A percentile compares a stretch with the other conserved stretches of the same genome.
phyloP scores from a whole-genome alignment of 148 eudicot genomes.

The Amaranthus hypochondriacus region DNA sequence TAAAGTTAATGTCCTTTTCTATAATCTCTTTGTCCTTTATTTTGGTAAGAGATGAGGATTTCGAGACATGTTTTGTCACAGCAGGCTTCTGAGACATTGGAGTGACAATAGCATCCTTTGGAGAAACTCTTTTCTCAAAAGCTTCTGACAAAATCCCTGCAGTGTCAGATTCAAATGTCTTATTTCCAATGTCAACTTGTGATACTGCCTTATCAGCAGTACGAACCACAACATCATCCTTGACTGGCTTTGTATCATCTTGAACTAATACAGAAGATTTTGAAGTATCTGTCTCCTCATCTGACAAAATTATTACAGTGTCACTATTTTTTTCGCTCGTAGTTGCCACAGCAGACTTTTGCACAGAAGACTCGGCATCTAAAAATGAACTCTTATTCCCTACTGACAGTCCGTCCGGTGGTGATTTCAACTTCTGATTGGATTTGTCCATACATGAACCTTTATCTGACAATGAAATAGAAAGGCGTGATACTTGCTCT shows the following conservation, averaged over 20 bases:
- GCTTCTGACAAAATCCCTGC: conserved; percentile 15
- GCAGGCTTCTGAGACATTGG: conserved; percentile 27
- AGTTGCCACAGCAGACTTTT: conserved; percentile 29
- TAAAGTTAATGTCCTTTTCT: conserved; percentile 28
- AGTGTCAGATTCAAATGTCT: conserved; percentile 14
- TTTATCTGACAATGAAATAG: conserved; percentile 50
- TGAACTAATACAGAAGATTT: conserved; percentile 18
- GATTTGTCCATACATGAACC: conserved; percentile 23
- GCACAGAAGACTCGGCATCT: conserved; percentile 27
- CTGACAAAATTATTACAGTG: conserved; percentile 57
- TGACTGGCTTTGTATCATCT: conserved; percentile 22
- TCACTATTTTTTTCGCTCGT: conserved; percentile 25
- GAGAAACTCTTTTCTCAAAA: conserved; percentile 24
- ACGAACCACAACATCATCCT: conserved; percentile 21
- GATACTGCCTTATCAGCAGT: conserved; percentile 25
- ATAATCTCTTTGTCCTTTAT: conserved; percentile 29
- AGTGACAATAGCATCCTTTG: conserved; percentile 20
- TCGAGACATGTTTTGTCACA: conserved; percentile 20
- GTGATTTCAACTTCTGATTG: conserved; percentile 28
- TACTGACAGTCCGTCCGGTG: conserved; percentile 25
- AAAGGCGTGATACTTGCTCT: conserved; percentile 59
- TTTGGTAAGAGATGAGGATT: conserved; percentile 29
- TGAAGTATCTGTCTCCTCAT: conserved; percentile 55
- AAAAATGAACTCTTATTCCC: conserved; percentile 28
- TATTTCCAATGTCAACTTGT: conserved; percentile 15